These are phyloP conservation scores for Paramecium biaurelia DNA, from an alignment of 73 alveolate genomes.

Conservation along the genomic window DNA sequence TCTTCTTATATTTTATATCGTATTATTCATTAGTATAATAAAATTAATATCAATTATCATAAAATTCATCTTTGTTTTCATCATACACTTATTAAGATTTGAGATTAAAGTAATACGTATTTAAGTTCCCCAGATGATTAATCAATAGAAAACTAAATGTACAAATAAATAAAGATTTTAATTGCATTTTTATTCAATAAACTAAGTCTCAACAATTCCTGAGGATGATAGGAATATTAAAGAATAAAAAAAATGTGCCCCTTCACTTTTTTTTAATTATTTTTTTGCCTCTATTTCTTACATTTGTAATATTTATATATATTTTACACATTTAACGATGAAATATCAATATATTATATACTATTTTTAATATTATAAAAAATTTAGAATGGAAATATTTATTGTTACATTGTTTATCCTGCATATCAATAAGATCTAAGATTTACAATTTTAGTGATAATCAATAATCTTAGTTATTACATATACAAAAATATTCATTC, in stretches of 20 bases:
- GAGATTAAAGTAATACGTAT: constrained; percentile 54
- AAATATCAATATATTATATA: background rate
- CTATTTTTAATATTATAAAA: background rate
- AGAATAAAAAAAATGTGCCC: background rate
- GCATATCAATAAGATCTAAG: background rate
- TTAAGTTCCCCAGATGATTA: constrained; percentile 58
- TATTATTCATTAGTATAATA: background rate
- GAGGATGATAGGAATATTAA: background rate
- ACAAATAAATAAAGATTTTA: constrained; percentile 37
- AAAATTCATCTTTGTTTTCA: constrained; percentile 7
- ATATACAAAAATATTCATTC: background rate
- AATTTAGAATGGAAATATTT: background rate
- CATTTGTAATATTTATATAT: background rate
- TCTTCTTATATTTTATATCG: background rate
- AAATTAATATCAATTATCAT: constrained; percentile 1
- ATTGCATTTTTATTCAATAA: constrained; percentile 52
- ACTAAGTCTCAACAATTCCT: constrained; percentile 56
- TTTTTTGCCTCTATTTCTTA: background rate
- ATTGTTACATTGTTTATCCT: too few relatives aligned
- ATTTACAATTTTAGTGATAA: background rate
- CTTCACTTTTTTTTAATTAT: background rate
- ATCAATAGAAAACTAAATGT: constrained; percentile 60
- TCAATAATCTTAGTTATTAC: background rate
- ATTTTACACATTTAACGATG: background rate
- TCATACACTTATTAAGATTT: background rate